Percentiles rank a stretch among this genome's conserved stretches.
Conservation (phyloP, 345 rosid species). For the Lagerstroemia speciosa region DNA sequence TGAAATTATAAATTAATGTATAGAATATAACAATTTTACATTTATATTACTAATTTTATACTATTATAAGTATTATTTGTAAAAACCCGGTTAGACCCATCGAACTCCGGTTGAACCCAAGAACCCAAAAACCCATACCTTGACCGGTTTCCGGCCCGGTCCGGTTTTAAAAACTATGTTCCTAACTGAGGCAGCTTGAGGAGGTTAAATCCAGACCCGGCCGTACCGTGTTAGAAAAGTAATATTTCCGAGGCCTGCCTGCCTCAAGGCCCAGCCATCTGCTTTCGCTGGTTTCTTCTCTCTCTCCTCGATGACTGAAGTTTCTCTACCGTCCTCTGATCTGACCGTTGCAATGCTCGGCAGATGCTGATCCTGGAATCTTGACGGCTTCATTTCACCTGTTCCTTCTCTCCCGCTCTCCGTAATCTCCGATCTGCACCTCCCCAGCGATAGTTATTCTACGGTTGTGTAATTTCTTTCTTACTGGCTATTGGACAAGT, state of each 20-base stretch:
- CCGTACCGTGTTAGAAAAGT: background rate
- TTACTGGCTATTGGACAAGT: background rate
- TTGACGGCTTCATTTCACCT: background rate
- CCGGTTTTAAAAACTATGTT: no score
- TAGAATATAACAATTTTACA: no score
- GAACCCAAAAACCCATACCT: no score
- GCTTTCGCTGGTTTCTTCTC: background rate
- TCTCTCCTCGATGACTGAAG: background rate
- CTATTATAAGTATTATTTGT: no score
- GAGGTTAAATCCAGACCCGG: no score
- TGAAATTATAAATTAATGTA: no score
- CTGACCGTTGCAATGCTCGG: slow-evolving; percentile 1
- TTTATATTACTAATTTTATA: no score
- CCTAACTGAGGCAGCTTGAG: no score
- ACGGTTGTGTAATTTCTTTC: background rate
- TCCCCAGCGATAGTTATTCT: background rate
- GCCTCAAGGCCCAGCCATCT: background rate
- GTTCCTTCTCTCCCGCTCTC: background rate
- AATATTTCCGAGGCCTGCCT: background rate
- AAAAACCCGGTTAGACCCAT: no score
- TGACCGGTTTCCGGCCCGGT: no score
- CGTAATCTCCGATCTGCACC: background rate
- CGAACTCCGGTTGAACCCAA: no score
- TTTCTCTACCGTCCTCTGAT: background rate
- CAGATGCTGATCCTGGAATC: background rate